Evolutionary conservation across 805 yeast genomes (phyloP), one percentile per base, ranked within the genome.

Genomic region (Nakazawaea holstii): DNA sequence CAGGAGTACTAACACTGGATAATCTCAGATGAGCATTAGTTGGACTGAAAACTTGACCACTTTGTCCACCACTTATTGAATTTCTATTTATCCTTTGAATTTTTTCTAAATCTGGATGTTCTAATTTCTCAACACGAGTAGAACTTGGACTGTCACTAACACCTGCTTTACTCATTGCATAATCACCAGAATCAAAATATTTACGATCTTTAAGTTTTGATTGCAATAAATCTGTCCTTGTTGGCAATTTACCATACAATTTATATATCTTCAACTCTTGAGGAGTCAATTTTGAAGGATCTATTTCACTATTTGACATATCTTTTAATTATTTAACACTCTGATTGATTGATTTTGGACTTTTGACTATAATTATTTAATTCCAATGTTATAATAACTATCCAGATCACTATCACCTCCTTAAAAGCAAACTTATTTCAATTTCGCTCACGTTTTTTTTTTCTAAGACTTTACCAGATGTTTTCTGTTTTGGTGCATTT

Each of bases 121-220:
- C 68, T 59, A 76, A 57, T 1, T 68, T 64, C 10, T 67, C 69
- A 17, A 48, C 47, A 11, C 47, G 50, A 6, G 32, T 8, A 8
- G 47, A 39, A 64, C 60, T 11, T 28, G 46, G 41, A 26, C 28
- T 15, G 17, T 48, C 47, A 6, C 67, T 65, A 10, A 71, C 70
- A 7, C 88, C 88, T 2, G 82, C 87, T 62, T 73, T 82, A 55
- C 81, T 86, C 76, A 90, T 77, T 9, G 96, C 96, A 64, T 90
- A 90, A 66, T 90, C 97, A 8, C 97, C 97, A 52, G 95, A 85
- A 60, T 90, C 97, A 59, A 90, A 91, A 65, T 86, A 90, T 69
- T 89, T 91, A 57, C 96, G 79, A 53, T 90, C 97, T 65, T 86
- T 87, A 57, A 87, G 69, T 61, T 85, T 87, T 52, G 84, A 79